Evolutionary conservation across 441 rosid species (phyloP), one percentile per base, ranked within the genome.

Genomic region (Capsella rubella): DNA sequence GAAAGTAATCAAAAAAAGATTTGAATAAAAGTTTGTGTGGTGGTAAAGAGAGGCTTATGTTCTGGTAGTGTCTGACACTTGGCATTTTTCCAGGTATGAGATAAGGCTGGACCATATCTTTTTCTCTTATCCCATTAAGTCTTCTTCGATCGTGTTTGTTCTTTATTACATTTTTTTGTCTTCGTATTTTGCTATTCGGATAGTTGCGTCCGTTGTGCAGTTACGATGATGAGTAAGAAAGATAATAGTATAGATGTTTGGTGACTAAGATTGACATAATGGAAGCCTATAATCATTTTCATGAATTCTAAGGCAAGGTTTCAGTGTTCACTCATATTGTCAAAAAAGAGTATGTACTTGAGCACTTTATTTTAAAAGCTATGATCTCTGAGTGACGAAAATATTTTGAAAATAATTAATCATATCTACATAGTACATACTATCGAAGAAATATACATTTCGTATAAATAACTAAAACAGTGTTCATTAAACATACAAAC

Each of bases 81-180:
- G 79, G 74, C 74, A n/a, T 15, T 32, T 47, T 39, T 47, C 43
- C 58, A 42, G 11, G 21, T 42, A 15, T 8, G 70, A 43, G 87
- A 79, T 69, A 77, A 73, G 80, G 53, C 29, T 28, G 81, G 78
- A 78, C 67, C 84, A 67, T 70, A 81, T 70, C 68, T 66, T 78
- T 81, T 83, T 76, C 79, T 73, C 67, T 76, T 73, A 62, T 76
- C 72, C 78, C 77, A 29, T 64, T 6, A 67, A 63, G 16, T 32
- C 63, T 49, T 45, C 16, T 25, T 49, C 54, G 53, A 71, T 67
- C 68, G 13, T 61, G 50, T 67, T 71, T 55, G 1, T 52, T 54
- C 35, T 12, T 2, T 2, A 7, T 47, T 10, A n/a, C 13, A 15
- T 21, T 21, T 21, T 21, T 29, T 27, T 21, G 21, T 52, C 8